phyloP scores from a whole-genome alignment of 2,329 filamentous ascomycete genomes.

The Sporothrix schenckii region DNA sequence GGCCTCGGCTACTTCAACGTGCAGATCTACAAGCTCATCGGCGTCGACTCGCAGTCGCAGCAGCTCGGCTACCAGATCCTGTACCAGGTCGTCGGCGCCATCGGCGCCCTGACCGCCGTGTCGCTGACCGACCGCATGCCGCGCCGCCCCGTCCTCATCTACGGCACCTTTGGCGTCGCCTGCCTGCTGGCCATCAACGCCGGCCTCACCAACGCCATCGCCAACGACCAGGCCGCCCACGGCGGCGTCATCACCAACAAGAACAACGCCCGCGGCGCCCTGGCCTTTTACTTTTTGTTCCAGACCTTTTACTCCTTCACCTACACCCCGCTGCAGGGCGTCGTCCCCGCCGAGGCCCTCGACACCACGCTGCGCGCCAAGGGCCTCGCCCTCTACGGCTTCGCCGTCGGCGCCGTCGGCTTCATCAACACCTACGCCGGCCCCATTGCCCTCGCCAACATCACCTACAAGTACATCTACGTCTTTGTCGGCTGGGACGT shows the following conservation, averaged over 20 bases:
- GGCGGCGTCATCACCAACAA: conserved; percentile 42
- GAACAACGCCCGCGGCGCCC: conserved; percentile 48
- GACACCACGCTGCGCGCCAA: conserved; percentile 56
- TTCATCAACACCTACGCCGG: conserved; percentile 55
- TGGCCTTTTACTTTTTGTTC: conserved; percentile 55
- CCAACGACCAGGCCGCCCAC: conserved; percentile 37
- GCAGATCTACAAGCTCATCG: conserved; percentile 50
- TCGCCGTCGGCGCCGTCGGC: conserved; percentile 51
- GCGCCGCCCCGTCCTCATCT: conserved; percentile 51
- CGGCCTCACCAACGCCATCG: conserved; percentile 47
- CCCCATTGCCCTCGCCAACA: conserved; percentile 51
- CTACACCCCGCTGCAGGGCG: conserved; percentile 54
- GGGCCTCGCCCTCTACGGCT: conserved; percentile 51
- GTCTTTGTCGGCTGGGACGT: conserved; percentile 55
- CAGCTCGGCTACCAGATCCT: conserved; percentile 54
- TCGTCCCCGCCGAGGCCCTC: conserved; percentile 52
- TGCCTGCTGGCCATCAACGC: conserved; percentile 51
- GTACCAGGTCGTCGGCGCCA: conserved; percentile 51
- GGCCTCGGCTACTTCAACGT: conserved; percentile 57
- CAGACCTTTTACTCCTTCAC: conserved; percentile 55
- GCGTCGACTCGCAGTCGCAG: conserved; percentile 43
- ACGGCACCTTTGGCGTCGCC: conserved; percentile 50
- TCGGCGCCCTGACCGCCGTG: conserved; percentile 52
- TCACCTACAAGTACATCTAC: conserved; percentile 50
- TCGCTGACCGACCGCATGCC: conserved; percentile 51